Evolutionary conservation across 768 basidiomycete genomes (phyloP).

Genomic region (Hortiboletus campestris): DNA sequence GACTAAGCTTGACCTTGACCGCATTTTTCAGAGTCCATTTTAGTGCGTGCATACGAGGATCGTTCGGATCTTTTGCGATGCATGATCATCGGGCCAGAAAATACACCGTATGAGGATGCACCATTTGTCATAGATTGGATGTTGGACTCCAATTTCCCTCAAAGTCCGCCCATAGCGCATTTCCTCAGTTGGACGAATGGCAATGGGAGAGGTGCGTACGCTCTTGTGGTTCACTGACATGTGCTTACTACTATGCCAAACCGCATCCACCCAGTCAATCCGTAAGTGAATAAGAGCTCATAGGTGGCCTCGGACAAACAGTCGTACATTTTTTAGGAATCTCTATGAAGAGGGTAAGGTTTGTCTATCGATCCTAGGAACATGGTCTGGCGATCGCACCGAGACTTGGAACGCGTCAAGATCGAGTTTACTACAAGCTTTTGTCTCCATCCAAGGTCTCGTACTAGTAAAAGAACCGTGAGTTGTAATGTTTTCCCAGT

Average conservation of each 20-base stretch:
- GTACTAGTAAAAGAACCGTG: conserved; percentile 92
- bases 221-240: not conserved
- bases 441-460: conserved; percentile 92
- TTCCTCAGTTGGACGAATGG: conserved; percentile 95
- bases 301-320: not conserved
- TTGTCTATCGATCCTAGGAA: conserved; percentile 86
- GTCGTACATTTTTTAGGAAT: conserved; percentile 49
- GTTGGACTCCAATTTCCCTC: conserved; percentile 81
- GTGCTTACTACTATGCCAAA: not conserved
- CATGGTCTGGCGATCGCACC: conserved; percentile 86
- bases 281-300: conserved; percentile 46
- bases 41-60: conserved; percentile 90
- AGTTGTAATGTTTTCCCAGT: conserved; percentile 31
- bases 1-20: conserved; percentile 4
- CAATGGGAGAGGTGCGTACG: conserved; percentile 61
- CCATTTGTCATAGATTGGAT: conserved; percentile 96
- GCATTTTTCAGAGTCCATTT: conserved; percentile 62
- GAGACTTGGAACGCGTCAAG: conserved; percentile 85
- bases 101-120: conserved; percentile 93
- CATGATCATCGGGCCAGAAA: conserved; percentile 89
- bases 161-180: conserved; percentile 80
- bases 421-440: conserved; percentile 86
- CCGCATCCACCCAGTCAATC: conserved; percentile 51
- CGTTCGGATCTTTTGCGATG: conserved; percentile 82
- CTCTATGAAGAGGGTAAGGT: conserved; percentile 96